Evolutionary conservation across 306 rosid species (phyloP).

Genomic region (Castanospermum australe): DNA sequence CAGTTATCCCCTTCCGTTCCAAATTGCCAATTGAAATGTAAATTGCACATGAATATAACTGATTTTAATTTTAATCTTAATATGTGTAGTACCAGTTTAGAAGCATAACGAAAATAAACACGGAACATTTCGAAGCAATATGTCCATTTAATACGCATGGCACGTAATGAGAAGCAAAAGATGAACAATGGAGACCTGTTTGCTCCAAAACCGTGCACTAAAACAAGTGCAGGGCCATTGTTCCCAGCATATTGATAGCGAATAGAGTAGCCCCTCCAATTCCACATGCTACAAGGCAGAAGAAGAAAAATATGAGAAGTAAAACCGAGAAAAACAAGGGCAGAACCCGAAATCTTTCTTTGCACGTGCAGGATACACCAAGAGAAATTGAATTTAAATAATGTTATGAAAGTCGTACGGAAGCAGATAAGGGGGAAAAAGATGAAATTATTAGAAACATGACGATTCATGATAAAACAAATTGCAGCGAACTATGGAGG

Average conservation of each 20-base stretch:
- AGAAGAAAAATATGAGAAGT: background rate
- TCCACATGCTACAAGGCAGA: constrained; percentile 59
- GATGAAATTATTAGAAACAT: too few species aligned
- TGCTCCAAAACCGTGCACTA: constrained; percentile 96
- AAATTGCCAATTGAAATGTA: background rate
- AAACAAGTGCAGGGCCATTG: constrained; percentile 73
- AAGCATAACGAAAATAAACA: background rate
- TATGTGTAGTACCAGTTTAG: background rate
- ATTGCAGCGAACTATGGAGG: too few species aligned
- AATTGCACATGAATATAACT: background rate
- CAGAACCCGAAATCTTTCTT: too few species aligned
- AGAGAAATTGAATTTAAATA: too few species aligned
- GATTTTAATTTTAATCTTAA: background rate
- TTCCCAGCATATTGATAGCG: constrained; percentile 80
- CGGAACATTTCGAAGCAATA: constrained; percentile 3
- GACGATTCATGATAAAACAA: too few species aligned
- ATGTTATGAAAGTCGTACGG: too few species aligned
- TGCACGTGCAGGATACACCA: too few species aligned
- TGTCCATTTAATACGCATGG: constrained; percentile 41
- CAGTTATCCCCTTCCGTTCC: background rate
- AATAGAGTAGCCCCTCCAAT: constrained; percentile 82
- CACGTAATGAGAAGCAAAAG: constrained; percentile 49
- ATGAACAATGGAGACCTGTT: constrained; percentile 70
- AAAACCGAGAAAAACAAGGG: background rate
- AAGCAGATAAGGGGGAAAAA: too few species aligned